Base-by-base conservation (phyloP, 2,329 filamentous ascomycete species). In the Microcyclosporella mali region DNA sequence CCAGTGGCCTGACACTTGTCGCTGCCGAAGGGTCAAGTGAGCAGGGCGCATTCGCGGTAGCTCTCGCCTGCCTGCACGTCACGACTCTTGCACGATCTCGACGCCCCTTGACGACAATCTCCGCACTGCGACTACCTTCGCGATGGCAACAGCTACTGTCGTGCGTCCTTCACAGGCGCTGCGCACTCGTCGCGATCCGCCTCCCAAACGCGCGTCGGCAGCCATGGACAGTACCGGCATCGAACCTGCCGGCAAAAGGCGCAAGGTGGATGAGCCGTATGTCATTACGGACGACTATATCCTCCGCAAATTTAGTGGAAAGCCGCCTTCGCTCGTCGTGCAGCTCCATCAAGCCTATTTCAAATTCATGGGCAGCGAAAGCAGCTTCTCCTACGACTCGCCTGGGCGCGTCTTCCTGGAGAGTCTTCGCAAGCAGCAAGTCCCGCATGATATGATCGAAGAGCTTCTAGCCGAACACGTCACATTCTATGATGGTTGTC, bases 321-420 rank as follows among this genome's bases (percentile, higher is more conserved):
- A 74, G 38, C 79, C 82, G 7, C 89, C 92, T 0, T 97, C 90
- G 3, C 72, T 98, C 17, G 80, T 90, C 38, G 72, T 98, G 17
- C 89, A 95, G 63, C 72, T 98, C 25, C 82, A 95, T 61, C 75
- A 81, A 8, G 88, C 78, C 3, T 84, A 95, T 66, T 97, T 95
- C 62, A 81, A 85, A 45, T 94, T 98, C 67, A 90, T 97, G 56
- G 81, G 88, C 57, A 90, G 95, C 66, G 88, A 95, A 64, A 86
- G 89, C 59, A 90, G 85, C 61, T 95, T 95, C 57, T 77, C 79
- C 4, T 97, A 97, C 66, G 86, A 87, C 57, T 95, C 88, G 15
- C 88, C 92, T 17, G 95, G 97, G 89, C 81, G 77, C 56, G 67
- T 86, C 54, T 72, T 86, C 37, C 72, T 95, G 29, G 81, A 35